Evolutionary conservation across 1,284 basidiomycete genomes (phyloP).

Genomic region (Boletellus sp.): DNA sequence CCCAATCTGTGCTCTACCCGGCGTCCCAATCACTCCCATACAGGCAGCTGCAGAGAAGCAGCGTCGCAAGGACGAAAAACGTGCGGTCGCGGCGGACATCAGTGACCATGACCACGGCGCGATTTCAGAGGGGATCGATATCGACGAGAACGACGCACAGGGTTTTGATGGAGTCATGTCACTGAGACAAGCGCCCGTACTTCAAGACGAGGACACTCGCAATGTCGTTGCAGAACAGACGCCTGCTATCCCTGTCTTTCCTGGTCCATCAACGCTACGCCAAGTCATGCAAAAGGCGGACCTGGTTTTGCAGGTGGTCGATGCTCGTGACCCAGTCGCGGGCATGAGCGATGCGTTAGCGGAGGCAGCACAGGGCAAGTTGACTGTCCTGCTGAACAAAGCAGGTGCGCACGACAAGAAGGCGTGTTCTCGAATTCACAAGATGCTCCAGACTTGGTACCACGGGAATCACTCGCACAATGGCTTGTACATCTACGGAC

Average conservation of each 20-base stretch:
- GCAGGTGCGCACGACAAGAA: slow-evolving; percentile 55
- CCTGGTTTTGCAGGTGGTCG: slow-evolving; percentile 80
- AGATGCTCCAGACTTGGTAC: slow-evolving; percentile 66
- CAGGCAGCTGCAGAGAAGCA: slow-evolving; percentile 70
- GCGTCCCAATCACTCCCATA: background rate
- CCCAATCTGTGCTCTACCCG: background rate
- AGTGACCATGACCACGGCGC: slow-evolving; percentile 28
- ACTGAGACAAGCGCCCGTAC: slow-evolving; percentile 8
- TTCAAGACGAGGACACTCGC: background rate
- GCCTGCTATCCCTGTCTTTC: slow-evolving; percentile 61
- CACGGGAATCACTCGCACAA: slow-evolving; percentile 72
- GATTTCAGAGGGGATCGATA: slow-evolving; percentile 33
- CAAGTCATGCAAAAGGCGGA: slow-evolving; percentile 82
- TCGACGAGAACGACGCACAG: slow-evolving; percentile 23
- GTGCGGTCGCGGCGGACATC: slow-evolving; percentile 38
- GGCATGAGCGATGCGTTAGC: slow-evolving; percentile 27
- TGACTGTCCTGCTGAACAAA: slow-evolving; percentile 83
- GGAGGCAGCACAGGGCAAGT: slow-evolving; percentile 41
- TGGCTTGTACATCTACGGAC: slow-evolving; percentile 75
- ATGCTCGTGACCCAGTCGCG: slow-evolving; percentile 73
- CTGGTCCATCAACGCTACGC: slow-evolving; percentile 62
- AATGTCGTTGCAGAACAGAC: slow-evolving; percentile 42
- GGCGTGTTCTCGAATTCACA: slow-evolving; percentile 4
- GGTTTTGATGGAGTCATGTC: slow-evolving; percentile 37
- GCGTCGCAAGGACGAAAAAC: slow-evolving; percentile 59